Evolutionary conservation across 306 rosid species (phyloP), one percentile per base, ranked within the genome.

Genomic region (Fragaria vesca): DNA sequence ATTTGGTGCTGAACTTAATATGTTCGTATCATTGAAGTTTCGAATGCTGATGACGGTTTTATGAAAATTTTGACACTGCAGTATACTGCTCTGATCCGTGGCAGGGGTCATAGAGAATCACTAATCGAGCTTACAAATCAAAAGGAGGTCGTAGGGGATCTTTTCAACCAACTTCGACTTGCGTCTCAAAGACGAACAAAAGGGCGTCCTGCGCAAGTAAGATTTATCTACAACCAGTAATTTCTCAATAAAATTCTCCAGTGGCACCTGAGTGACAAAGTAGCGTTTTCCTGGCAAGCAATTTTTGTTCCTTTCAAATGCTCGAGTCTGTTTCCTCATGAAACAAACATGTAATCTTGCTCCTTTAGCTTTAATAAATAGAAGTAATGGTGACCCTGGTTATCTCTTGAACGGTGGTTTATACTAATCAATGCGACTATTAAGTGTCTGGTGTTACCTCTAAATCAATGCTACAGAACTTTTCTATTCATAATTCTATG

Each of bases 161-260:
- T 89, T 78, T 95, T 95, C 76, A 93, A 95, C 84, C 99, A 95
- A 85, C 96, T 93, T 76, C 97, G 99, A 74, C 93, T 95, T 54
- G 99, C 99, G 66, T 77, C 86, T 52, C 99, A 95, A 74, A 95
- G 99, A 87, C 93, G 97, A 52, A 79, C 69, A 68, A 81, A 83
- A 71, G 92, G 78, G 34, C 96, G 99, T 42, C 99, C 99, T 77
- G 99, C 99, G 83, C 98, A 95, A 81, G 98, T 95, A 89, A 86
- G 92, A 70, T 78, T 74, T 85, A 67, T 71, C 67, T 66, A 9
- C 26, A n/a, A 24, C 11, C n/a, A 61, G 26, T 43, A 13, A 30
- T 34, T 15, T 66, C 70, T 66, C 70, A 6, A 18, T 36, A 26
- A 16, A 8, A 20, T 68, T 68, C 30, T 67, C 12, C 12, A 46